Conservation (phyloP, 768 basidiomycete genomes). For the Rhizopogon roseolus region DNA sequence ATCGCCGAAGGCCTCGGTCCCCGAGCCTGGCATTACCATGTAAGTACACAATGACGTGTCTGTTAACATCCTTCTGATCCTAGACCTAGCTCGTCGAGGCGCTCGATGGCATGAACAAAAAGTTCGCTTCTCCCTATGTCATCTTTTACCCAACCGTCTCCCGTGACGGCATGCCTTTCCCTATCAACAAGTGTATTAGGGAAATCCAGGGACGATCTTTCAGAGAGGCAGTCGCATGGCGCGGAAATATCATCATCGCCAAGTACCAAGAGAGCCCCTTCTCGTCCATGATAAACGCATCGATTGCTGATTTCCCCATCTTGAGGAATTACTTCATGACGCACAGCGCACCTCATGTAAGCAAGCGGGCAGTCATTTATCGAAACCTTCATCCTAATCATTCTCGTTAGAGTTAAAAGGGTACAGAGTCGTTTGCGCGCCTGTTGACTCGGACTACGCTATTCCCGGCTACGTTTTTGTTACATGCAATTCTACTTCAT, state of each 20-base stretch:
- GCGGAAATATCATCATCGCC: constrained; percentile 74
- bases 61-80: constrained; percentile 12
- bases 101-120: constrained; percentile 76
- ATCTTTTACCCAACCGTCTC: constrained; percentile 75
- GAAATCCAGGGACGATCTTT: constrained; percentile 67
- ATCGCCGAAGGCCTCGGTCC: constrained; percentile 69
- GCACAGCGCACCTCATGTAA: constrained; percentile 48
- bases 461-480: not conserved
- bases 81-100: constrained; percentile 58
- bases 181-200: constrained; percentile 68
- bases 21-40: constrained; percentile 71
- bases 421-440: not conserved
- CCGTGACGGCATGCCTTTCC: constrained; percentile 79
- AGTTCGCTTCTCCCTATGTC: constrained; percentile 75
- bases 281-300: constrained; percentile 57
- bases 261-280: constrained; percentile 53
- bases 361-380: constrained; percentile 21
- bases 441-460: too few species aligned
- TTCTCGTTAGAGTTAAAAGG: not conserved
- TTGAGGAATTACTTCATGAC: constrained; percentile 75
- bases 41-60: constrained; percentile 26
- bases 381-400: not conserved
- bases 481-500: not conserved
- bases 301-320: constrained; percentile 83
- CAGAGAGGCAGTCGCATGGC: constrained; percentile 66